Evolutionary conservation across 371 early-diverging fungal genomes (phyloP).

Genomic region (Sporodiniella umbellata): DNA sequence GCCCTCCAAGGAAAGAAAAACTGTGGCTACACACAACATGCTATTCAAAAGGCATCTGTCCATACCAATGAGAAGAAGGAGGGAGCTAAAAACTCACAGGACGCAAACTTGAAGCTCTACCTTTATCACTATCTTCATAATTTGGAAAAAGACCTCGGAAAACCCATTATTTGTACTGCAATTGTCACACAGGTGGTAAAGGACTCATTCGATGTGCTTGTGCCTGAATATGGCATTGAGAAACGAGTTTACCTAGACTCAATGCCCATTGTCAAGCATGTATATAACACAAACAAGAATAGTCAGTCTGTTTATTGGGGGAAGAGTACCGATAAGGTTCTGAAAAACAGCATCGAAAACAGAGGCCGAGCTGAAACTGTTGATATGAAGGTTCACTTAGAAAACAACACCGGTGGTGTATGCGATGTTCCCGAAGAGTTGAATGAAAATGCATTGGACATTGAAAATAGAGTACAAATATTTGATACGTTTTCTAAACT

Average conservation of each 20-base stretch:
- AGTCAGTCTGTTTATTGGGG: slow-evolving; percentile 47
- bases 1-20: slow-evolving; percentile 32
- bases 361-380: slow-evolving; percentile 4
- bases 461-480: slow-evolving; percentile 18
- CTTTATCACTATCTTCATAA: slow-evolving; percentile 62
- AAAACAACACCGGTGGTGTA: no score
- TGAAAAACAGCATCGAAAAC: slow-evolving; percentile 7
- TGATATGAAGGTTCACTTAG: slow-evolving; percentile 17
- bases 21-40: slow-evolving; percentile 46
- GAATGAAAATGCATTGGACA: slow-evolving; percentile 15
- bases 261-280: slow-evolving; percentile 57
- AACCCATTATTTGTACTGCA: slow-evolving; percentile 42
- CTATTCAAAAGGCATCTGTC: slow-evolving; percentile 53
- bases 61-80: slow-evolving; percentile 85
- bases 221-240: slow-evolving; percentile 74
- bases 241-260: slow-evolving; percentile 55
- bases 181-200: slow-evolving; percentile 50
- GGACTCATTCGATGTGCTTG: slow-evolving; percentile 67
- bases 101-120: slow-evolving; percentile 73
- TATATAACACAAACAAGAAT: slow-evolving; percentile 29
- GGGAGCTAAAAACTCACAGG: slow-evolving; percentile 80
- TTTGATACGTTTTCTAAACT: slow-evolving; percentile 28
- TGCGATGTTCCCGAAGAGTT: slow-evolving; percentile 12
- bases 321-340: slow-evolving; percentile 24
- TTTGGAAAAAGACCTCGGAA: slow-evolving; percentile 25